These are phyloP conservation scores for Apium graveolens DNA, from an alignment of 129 eudicot genomes.

Conservation along the genomic window DNA sequence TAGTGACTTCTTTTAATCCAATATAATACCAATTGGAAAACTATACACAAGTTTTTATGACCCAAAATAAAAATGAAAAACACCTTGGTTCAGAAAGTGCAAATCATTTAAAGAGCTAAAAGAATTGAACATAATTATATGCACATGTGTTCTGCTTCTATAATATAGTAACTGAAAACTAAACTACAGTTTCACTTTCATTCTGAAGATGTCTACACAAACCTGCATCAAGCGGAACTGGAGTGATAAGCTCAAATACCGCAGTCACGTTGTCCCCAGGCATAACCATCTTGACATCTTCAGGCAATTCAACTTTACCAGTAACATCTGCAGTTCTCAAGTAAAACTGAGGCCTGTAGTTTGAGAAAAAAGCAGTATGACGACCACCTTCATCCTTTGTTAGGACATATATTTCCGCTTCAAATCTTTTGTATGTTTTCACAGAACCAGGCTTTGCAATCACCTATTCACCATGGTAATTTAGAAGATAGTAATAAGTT, in stretches of 20 bases:
- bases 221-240: constrained; percentile 93
- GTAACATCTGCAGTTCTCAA: constrained; percentile 93
- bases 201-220: constrained; percentile 4
- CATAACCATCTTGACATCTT: constrained; percentile 94
- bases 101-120: not conserved
- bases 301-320: constrained; percentile 91
- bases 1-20: not conserved
- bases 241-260: constrained; percentile 70
- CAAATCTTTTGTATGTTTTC: constrained; percentile 74
- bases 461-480: constrained; percentile 36
- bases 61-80: not conserved
- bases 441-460: constrained; percentile 74
- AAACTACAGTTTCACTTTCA: not conserved
- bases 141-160: not conserved
- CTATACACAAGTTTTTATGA: not conserved
- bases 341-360: constrained; percentile 89
- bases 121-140: not conserved
- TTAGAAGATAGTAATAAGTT: not conserved
- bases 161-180: not conserved
- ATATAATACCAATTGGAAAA: not conserved
- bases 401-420: constrained; percentile 83
- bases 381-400: constrained; percentile 99
- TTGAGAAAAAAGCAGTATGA: constrained; percentile 85
- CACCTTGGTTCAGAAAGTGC: not conserved
- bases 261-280: constrained; percentile 99